Evolutionary conservation across 2,329 filamentous ascomycete species (phyloP).

Genomic region (Purpureocillium takamizusanense): DNA sequence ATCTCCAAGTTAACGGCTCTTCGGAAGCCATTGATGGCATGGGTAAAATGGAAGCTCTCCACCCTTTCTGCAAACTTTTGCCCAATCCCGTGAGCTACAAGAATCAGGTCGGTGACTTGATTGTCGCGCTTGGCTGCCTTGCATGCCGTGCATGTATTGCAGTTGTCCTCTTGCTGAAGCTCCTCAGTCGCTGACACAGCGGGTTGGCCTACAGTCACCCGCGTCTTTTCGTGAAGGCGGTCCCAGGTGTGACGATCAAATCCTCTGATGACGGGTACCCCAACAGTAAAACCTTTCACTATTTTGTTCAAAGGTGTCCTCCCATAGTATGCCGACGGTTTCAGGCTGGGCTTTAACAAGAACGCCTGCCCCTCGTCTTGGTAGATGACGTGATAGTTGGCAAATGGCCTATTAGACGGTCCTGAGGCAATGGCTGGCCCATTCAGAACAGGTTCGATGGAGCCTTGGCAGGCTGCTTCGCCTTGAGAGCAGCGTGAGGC

Average conservation of each 20-base stretch:
- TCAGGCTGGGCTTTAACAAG: conserved; percentile 75
- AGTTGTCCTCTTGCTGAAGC: conserved; percentile 16
- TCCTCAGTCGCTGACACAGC: conserved; percentile 17
- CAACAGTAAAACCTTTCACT: conserved; percentile 71
- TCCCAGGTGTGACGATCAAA: conserved; percentile 76
- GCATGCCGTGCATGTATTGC: conserved; percentile 46
- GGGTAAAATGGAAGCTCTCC: conserved; percentile 95
- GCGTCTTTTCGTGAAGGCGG: conserved; percentile 49
- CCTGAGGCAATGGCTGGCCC: conserved; percentile 26
- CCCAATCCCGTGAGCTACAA: conserved; percentile 92
- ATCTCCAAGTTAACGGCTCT: conserved; percentile 81
- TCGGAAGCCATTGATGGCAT: conserved; percentile 86
- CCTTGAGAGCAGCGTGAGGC: conserved; percentile 51
- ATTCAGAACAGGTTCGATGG: conserved; percentile 23
- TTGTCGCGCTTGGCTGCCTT: conserved; percentile 52
- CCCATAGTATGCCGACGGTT: conserved; percentile 78
- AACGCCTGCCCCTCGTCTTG: conserved; percentile 70
- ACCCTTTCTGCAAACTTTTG: conserved; percentile 93
- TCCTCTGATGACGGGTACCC: conserved; percentile 79
- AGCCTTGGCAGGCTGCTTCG: conserved; percentile 48
- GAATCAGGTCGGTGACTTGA: conserved; percentile 74
- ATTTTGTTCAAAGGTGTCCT: conserved; percentile 77
- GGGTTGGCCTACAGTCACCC: conserved; percentile 6
- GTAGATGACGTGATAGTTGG: conserved; percentile 78
- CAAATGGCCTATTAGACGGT: conserved; percentile 49